Conservation (phyloP, 805 yeast species). For the Wickerhamomyces queroliae region DNA sequence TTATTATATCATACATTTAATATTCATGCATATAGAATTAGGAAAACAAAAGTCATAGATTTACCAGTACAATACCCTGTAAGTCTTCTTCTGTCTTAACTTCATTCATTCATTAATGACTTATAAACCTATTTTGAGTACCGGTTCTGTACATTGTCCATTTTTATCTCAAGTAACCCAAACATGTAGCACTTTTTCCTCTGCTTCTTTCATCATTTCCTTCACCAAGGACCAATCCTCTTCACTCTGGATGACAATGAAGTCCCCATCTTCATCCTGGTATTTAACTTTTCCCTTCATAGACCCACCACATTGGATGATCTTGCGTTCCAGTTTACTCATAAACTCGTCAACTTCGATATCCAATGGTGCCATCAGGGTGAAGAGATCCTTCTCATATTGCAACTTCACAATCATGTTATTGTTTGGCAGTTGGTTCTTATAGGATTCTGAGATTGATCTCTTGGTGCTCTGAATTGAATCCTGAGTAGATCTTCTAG, state of each 20-base stretch:
- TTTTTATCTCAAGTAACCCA: slow-evolving; percentile 26
- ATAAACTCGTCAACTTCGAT: slow-evolving; percentile 46
- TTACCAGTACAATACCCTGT: too few species aligned
- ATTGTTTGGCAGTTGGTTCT: slow-evolving; percentile 30
- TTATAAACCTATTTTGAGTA: background rate
- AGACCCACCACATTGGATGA: slow-evolving; percentile 45
- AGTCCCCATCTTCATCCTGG: slow-evolving; percentile 94
- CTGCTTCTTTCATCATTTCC: slow-evolving; percentile 53
- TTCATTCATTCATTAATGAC: background rate
- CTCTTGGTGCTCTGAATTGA: slow-evolving; percentile 24
- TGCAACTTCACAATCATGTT: slow-evolving; percentile 34
- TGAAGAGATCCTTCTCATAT: slow-evolving; percentile 48
- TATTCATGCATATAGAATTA: background rate
- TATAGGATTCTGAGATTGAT: slow-evolving; percentile 34
- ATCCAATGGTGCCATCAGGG: slow-evolving; percentile 54
- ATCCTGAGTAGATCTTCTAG: slow-evolving; percentile 21
- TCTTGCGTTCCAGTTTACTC: slow-evolving; percentile 51
- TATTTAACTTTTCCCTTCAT: slow-evolving; percentile 59
- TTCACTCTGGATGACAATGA: slow-evolving; percentile 73
- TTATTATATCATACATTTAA: background rate
- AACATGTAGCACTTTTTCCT: slow-evolving; percentile 40
- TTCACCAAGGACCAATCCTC: slow-evolving; percentile 88
- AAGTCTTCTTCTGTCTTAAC: background rate
- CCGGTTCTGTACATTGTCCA: background rate
- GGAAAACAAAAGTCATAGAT: background rate